Conservation (phyloP, 2,329 filamentous ascomycete species). For the Fusarium miscanthi region DNA sequence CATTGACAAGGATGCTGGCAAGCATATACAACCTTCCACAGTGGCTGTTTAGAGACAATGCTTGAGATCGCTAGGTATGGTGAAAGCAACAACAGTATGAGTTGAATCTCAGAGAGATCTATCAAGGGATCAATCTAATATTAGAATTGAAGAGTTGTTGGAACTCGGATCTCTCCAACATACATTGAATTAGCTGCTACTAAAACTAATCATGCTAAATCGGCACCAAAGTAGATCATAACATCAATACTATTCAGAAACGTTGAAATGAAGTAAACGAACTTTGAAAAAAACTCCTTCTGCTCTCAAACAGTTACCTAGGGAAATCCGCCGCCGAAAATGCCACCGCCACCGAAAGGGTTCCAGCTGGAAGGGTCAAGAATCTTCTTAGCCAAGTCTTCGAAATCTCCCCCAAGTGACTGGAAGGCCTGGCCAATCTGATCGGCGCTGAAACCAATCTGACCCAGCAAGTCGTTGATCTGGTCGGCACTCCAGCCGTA, state of each 20-base stretch:
- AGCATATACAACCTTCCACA: background rate
- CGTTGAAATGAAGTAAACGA: rapidly evolving
- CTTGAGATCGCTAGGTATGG: too few species aligned
- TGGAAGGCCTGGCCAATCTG: background rate
- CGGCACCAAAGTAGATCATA: too few species aligned
- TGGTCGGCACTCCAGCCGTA: background rate
- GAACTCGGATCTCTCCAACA: background rate
- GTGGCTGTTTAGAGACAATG: background rate
- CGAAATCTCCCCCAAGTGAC: background rate
- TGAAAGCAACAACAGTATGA: background rate
- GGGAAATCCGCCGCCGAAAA: background rate
- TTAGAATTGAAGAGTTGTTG: background rate
- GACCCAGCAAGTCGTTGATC: background rate
- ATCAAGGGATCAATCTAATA: too few species aligned
- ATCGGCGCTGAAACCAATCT: background rate
- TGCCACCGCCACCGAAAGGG: background rate
- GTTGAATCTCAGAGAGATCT: background rate
- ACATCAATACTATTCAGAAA: background rate
- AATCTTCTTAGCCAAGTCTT: background rate
- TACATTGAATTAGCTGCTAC: background rate
- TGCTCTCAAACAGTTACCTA: background rate
- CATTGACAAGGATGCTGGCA: background rate
- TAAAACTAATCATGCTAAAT: background rate
- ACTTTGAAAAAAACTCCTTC: too few species aligned
- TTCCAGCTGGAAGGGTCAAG: background rate